phyloP scores from a whole-genome alignment of 2,329 filamentous ascomycete genomes.

The Clonostachys byssicola region DNA sequence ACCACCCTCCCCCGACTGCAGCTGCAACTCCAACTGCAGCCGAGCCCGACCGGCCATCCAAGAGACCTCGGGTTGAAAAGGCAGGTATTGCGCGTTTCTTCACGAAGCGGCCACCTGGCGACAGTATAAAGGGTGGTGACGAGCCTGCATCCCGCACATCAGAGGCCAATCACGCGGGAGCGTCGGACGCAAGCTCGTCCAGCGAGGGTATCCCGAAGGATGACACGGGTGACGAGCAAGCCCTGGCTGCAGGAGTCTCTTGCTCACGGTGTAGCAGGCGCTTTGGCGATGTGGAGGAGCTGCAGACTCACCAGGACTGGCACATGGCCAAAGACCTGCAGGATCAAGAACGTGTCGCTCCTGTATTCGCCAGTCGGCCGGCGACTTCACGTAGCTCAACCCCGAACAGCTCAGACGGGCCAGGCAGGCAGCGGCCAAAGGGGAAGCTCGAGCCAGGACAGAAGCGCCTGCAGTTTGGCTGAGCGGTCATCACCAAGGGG shows the following conservation, averaged over 20 bases:
- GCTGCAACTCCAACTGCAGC: not conserved
- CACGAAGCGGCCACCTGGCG: slow-evolving; percentile 27
- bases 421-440: slow-evolving; percentile 11
- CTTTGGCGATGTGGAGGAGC: slow-evolving; percentile 52
- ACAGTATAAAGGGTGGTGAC: slow-evolving; percentile 14
- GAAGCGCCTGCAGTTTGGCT: slow-evolving; percentile 57
- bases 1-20: slow-evolving; percentile 7
- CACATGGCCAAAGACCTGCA: slow-evolving; percentile 89
- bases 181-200: not conserved
- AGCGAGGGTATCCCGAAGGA: not conserved
- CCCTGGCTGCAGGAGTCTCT: not conserved
- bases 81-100: slow-evolving; percentile 57
- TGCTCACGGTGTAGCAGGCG: slow-evolving; percentile 64
- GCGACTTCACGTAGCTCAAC: slow-evolving; percentile 20
- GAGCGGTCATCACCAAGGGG: slow-evolving; percentile 13
- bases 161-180: too few relatives aligned
- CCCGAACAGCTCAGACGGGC: slow-evolving; percentile 32
- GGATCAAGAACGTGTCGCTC: slow-evolving; percentile 50
- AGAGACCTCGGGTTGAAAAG: slow-evolving; percentile 32
- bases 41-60: slow-evolving; percentile 12
- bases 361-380: slow-evolving; percentile 34
- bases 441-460: slow-evolving; percentile 51
- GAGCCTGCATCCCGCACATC: not conserved
- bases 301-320: slow-evolving; percentile 84
- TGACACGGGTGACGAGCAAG: not conserved